Evolutionary conservation across 2,329 filamentous ascomycete genomes (phyloP), one percentile per base, ranked within the genome.

Genomic region (Pseudohalonectria lignicola): DNA sequence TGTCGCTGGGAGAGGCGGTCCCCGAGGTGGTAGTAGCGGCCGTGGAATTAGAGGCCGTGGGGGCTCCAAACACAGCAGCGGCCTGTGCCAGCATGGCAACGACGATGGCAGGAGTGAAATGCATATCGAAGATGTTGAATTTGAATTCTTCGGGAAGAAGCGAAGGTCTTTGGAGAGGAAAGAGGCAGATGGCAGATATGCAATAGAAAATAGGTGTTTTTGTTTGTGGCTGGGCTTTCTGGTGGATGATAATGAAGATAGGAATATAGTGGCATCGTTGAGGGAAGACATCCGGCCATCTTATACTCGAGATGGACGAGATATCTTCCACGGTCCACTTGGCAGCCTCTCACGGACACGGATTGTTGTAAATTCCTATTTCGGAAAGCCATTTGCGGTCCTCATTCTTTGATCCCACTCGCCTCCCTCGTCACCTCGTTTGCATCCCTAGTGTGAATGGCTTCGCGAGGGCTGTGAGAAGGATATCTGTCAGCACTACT

Each of bases 61-160:
- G 46, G 28, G 52, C 48, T 40, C 53, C 50, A 26, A 53, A 40
- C 39, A 56, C 47, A 16, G 54, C 35, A 28, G 61, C 54, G 43
- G 57, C 53, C 38, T 59, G 56, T 41, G 61, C 60, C 56, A 69
- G 43, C 46, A 64, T 48, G 51, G 58, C 50, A 29, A 59, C 48
- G 41, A 56, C 47, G 46, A 56, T 45, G 38, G 54, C 40, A 30
- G 54, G 42, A 38, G 47, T 61, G 52, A 56, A 53, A 32, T 49
- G 49, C 60, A 61, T 66, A 17, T 47, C 60, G 49, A 43, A 15
- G n/a, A n/a, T n/a, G n/a, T n/a, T n/a, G n/a, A n/a, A n/a, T n/a
- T n/a, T n/a, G n/a, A n/a, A n/a, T n/a, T n/a, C n/a, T n/a, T n/a
- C n/a, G n/a, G n/a, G n/a, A n/a, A n/a, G n/a, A n/a, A n/a, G n/a